A percentile compares a stretch with the other conserved stretches of the same genome.
These are phyloP conservation scores for Daphne laureola DNA, from an alignment of 441 rosid genomes.

Conservation along the genomic window DNA sequence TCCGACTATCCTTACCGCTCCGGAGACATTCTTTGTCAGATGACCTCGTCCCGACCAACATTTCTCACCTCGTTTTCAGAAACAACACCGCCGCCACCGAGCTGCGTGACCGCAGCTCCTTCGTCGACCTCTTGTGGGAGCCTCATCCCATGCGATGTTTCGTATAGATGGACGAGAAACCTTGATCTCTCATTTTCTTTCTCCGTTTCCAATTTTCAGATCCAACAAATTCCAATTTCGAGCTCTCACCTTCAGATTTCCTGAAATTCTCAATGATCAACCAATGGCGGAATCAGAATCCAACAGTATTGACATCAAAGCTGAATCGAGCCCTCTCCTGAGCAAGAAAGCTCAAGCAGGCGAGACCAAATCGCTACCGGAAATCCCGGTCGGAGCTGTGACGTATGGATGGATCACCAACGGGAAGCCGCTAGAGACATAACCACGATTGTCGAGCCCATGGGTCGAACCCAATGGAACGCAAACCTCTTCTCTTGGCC, in stretches of 20 bases:
- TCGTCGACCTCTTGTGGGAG: too few relatives aligned
- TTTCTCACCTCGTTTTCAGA: too few relatives aligned
- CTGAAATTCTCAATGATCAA: conserved; percentile 16
- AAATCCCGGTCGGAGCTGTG: conserved; percentile 16
- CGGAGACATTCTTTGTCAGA: too few relatives aligned
- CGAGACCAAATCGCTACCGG: conserved; percentile 9
- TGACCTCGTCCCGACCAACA: too few relatives aligned
- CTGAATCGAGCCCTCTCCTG: conserved; percentile 79
- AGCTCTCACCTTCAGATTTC: not conserved
- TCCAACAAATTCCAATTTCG: not conserved
- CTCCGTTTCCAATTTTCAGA: too few relatives aligned
- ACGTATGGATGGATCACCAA: conserved; percentile 68
- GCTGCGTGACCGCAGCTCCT: too few relatives aligned
- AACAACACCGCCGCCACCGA: too few relatives aligned
- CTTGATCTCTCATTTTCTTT: too few relatives aligned
- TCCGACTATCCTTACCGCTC: too few relatives aligned
- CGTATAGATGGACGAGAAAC: too few relatives aligned
- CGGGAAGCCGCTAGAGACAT: conserved; percentile 68
- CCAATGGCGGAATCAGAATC: conserved; percentile 12
- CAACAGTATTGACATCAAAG: conserved; percentile 13
- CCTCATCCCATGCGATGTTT: too few relatives aligned
- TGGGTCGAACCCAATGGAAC: conserved; percentile 67
- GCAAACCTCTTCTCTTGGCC: conserved; percentile 71
- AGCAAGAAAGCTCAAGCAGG: conserved; percentile 12
- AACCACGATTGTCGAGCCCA: conserved; percentile 79